phyloP scores from a whole-genome alignment of 148 eudicot species.

The Camellia lanceoleosa region DNA sequence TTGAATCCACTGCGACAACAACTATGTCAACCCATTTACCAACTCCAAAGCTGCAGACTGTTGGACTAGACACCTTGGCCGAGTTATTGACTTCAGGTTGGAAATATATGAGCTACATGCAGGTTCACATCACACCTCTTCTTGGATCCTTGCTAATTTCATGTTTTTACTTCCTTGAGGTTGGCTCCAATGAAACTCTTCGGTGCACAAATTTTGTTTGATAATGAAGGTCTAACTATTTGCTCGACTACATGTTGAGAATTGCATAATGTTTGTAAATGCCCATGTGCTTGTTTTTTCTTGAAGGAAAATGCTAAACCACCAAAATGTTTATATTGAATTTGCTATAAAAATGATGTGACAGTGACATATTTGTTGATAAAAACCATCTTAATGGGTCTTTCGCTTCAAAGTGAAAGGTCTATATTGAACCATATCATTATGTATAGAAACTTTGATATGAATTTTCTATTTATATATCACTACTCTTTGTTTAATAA shows the following conservation, averaged over 20 bases:
- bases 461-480: too few relatives aligned
- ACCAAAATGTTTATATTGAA: too few relatives aligned
- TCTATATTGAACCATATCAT: too few relatives aligned
- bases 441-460: too few relatives aligned
- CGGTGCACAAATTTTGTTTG: not conserved
- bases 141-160: constrained; percentile 13
- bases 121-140: not conserved
- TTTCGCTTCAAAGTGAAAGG: too few relatives aligned
- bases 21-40: not conserved
- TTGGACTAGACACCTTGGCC: not conserved
- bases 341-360: too few relatives aligned
- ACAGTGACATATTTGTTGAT: too few relatives aligned
- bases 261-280: not conserved
- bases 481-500: too few relatives aligned
- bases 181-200: not conserved
- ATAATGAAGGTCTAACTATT: constrained; percentile 2
- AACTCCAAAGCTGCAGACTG: not conserved
- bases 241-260: not conserved
- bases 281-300: not conserved
- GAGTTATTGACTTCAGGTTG: not conserved
- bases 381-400: too few relatives aligned
- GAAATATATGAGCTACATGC: not conserved
- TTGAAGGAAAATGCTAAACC: too few relatives aligned
- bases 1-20: not conserved
- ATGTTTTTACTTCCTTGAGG: not conserved